Percentiles rank a stretch among this genome's conserved stretches.
Evolutionary conservation across 805 yeast genomes (phyloP).

Genomic region (Pachysolen tannophilus): DNA sequence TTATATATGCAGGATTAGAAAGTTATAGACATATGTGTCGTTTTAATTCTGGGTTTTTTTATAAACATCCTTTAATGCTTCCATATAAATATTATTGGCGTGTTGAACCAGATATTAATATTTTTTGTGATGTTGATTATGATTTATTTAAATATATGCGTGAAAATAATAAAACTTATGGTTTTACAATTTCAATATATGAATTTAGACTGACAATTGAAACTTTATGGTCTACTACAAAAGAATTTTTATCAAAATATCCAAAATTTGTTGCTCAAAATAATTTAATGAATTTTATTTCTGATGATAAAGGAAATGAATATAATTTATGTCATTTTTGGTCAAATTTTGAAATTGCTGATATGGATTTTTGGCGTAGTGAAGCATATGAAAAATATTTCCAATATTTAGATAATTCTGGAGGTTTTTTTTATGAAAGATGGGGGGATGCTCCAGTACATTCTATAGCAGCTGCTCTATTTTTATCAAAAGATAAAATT

Average conservation of each 20-base stretch:
- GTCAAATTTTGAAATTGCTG: constrained; percentile 84
- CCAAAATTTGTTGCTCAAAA: constrained; percentile 53
- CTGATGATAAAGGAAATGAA: constrained; percentile 59
- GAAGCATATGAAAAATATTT: constrained; percentile 67
- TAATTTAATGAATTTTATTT: constrained; percentile 62
- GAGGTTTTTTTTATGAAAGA: constrained; percentile 90
- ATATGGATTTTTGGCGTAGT: constrained; percentile 65
- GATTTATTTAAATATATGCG: constrained; percentile 79
- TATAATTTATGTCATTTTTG: constrained; percentile 85
- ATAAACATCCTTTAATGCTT: constrained; percentile 62
- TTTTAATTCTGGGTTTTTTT: constrained; percentile 85
- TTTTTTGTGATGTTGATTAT: constrained; percentile 76
- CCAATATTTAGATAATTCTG: constrained; percentile 65
- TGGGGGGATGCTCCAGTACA: constrained; percentile 97
- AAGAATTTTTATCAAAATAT: constrained; percentile 46
- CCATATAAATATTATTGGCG: constrained; percentile 93
- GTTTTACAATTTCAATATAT: constrained; percentile 71
- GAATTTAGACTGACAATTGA: constrained; percentile 68
- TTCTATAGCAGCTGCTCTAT: constrained; percentile 77
- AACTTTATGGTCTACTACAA: constrained; percentile 70
- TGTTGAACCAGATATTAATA: constrained; percentile 79
- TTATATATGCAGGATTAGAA: constrained; percentile 58
- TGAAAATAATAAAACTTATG: constrained; percentile 66
- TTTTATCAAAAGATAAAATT: constrained; percentile 59
- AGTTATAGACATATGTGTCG: constrained; percentile 90